Evolutionary conservation across 805 yeast genomes (phyloP), one percentile per base, ranked within the genome.

Genomic region (Yamadazyma tumulicola): DNA sequence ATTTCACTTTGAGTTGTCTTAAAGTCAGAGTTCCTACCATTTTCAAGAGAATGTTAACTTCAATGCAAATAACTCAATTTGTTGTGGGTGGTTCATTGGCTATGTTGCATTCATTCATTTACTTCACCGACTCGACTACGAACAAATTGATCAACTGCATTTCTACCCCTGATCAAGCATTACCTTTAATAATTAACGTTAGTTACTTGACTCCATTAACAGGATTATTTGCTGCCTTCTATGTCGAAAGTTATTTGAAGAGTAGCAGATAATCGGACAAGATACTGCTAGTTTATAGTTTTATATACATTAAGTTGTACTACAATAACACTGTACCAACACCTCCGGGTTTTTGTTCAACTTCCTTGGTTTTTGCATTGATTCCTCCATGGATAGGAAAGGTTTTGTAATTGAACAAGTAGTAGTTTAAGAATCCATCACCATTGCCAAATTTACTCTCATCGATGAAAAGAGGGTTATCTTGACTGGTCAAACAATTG

Each of bases 401-500:
- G 4, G 95, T 81, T 53, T 72, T 80, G 68, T 88, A 93, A 60
- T 93, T 93, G 74, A 93, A 93, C 45, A 93, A 64, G 55, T 93
- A 93, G 60, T 84, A 93, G 60, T 93, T 85, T 53, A 93, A 72
- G 52, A 76, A 75, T 0, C 98, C 98, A 57, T 91, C 97, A 28
- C 98, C 98, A 31, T 78, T 75, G 21, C 96, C 96, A 57, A 93
- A 93, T 55, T 86, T 85, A 61, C 85, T 72, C 25, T 84, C 79
- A 17, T 85, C 81, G 45, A 93, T 67, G 63, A 93, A 87, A 40
- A 84, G 63, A 11, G 87, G 72, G 57, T 93, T 93, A 54, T 93
- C 98, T 63, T 88, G 95, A 8, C 88, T 72, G 0, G 97, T 79
- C 43, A 93, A 69, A 7, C 97, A 96, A 56, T 93, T 93, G 72